A percentile compares a stretch with the other conserved stretches of the same genome.
Evolutionary conservation across 768 basidiomycete species (phyloP).

Genomic region (Russula griseocarnosa): DNA sequence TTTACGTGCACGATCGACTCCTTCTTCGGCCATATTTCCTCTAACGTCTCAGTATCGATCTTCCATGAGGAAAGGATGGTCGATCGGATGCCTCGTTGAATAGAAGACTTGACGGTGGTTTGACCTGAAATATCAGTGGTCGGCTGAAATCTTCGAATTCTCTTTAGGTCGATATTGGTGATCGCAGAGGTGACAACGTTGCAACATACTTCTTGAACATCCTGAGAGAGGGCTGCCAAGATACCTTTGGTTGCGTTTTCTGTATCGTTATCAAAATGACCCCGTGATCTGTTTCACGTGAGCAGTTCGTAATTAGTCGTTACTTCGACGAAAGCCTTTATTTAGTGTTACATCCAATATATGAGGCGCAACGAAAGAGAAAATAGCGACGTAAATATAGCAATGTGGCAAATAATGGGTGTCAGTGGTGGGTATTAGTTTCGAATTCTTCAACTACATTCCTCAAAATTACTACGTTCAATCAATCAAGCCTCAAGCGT

Average conservation of each 20-base stretch:
- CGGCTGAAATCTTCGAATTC: slow-evolving; percentile 65
- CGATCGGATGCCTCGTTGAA: slow-evolving; percentile 83
- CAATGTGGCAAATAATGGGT: no score
- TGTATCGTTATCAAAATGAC: not conserved
- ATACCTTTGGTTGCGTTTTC: not conserved
- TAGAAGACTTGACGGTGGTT: slow-evolving; percentile 88
- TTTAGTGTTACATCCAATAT: no score
- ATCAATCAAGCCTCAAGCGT: no score
- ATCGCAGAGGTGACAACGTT: not conserved
- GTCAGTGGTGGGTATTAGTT: no score
- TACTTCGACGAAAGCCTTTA: no score
- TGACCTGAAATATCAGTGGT: slow-evolving; percentile 83
- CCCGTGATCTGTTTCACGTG: slow-evolving; percentile 7
- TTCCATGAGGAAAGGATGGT: slow-evolving; percentile 80
- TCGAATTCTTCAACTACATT: no score
- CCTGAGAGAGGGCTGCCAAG: slow-evolving; percentile 22
- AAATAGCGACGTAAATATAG: no score
- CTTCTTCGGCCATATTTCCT: slow-evolving; percentile 98
- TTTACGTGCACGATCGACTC: slow-evolving; percentile 89
- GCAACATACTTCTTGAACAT: slow-evolving; percentile 75
- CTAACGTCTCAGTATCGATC: slow-evolving; percentile 73
- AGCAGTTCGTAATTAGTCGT: no score
- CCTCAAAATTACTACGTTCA: no score
- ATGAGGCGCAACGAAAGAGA: no score
- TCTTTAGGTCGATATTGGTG: not conserved